Conservation (phyloP, 805 yeast species). For the Zygosaccharomyces rouxii region DNA sequence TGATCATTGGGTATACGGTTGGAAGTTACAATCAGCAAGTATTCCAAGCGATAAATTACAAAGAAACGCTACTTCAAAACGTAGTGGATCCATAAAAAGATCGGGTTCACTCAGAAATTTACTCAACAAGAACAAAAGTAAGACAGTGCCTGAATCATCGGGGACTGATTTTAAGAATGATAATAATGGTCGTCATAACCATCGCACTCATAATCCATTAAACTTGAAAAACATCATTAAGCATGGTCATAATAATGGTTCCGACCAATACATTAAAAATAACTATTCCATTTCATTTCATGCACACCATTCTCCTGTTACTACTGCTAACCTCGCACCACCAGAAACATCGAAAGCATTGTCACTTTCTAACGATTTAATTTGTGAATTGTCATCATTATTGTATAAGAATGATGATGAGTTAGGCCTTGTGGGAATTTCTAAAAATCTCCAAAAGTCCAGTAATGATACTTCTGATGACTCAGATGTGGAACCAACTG, state of each 20-base stretch:
- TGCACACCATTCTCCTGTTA: slow-evolving; percentile 70
- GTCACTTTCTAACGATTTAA: slow-evolving; percentile 71
- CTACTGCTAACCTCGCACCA: slow-evolving; percentile 78
- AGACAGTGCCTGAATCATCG: background rate
- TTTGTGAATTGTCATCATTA: slow-evolving; percentile 54
- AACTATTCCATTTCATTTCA: slow-evolving; percentile 65
- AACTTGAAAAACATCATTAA: slow-evolving; percentile 31
- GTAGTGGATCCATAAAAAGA: background rate
- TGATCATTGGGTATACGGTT: slow-evolving; percentile 79
- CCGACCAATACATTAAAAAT: slow-evolving; percentile 40
- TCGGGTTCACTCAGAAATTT: slow-evolving; percentile 1
- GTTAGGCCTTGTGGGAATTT: slow-evolving; percentile 7
- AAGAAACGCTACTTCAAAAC: background rate
- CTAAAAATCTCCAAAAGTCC: background rate
- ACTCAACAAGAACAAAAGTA: background rate
- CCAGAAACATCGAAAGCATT: slow-evolving; percentile 56
- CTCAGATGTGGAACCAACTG: slow-evolving; percentile 8
- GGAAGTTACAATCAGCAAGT: slow-evolving; percentile 48
- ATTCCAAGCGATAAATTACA: background rate
- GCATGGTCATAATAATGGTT: slow-evolving; percentile 17
- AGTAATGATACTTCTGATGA: slow-evolving; percentile 8
- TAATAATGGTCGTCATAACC: background rate
- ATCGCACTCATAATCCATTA: slow-evolving; percentile 9
- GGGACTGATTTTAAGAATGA: background rate
- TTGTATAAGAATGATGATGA: slow-evolving; percentile 16